Evolutionary conservation across 1,284 basidiomycete species (phyloP), one percentile per base, ranked within the genome.

Genomic region (Rhodotorula mucilaginosa): DNA sequence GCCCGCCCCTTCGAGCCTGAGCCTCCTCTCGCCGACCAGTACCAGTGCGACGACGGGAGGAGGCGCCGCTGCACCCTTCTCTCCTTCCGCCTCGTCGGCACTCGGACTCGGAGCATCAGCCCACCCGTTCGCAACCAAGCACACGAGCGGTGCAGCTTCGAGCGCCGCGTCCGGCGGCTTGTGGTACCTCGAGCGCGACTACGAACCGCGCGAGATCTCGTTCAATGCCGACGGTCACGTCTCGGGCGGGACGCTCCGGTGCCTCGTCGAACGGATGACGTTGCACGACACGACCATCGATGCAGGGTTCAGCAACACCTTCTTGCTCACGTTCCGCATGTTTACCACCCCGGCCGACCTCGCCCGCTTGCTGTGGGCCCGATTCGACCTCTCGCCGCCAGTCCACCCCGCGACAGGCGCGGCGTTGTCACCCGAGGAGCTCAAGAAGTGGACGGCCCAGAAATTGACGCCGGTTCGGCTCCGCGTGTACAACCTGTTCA

Each of bases 241-340:
- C 29, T 90, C 95, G 13, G 95, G 95, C 39, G 97, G 93, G 2
- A 94, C 93, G 3, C 83, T 99, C 68, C 85, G 86, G 21, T 94
- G 90, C 3, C 84, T 99, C 57, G 89, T 98, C 15, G 94, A 96
- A 82, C 93, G 92, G 83, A 90, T 99, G 89, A 96, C 95, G n/a
- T 92, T 94, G 3, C 92, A 96, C 79, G 92, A 94, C 78, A 89
- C 89, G 61, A 87, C 92, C 62, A 81, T 82, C 69, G 94, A 98
- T 77, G 85, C 89, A 23, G 87, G 88, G 0, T 94, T 97, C 79
- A 86, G 89, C 34, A 87, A 89, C 2, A 90, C 95, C 23, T 98
- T 99, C 84, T 96, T 95, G 85, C 84, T 95, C 79, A 97, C 94
- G 1, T 99, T 99, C 85, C 88, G 96, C n/a, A 83, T 97, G 74